Evolutionary conservation across 1,284 basidiomycete genomes (phyloP).

Genomic region (Leucoagaricus sp.): DNA sequence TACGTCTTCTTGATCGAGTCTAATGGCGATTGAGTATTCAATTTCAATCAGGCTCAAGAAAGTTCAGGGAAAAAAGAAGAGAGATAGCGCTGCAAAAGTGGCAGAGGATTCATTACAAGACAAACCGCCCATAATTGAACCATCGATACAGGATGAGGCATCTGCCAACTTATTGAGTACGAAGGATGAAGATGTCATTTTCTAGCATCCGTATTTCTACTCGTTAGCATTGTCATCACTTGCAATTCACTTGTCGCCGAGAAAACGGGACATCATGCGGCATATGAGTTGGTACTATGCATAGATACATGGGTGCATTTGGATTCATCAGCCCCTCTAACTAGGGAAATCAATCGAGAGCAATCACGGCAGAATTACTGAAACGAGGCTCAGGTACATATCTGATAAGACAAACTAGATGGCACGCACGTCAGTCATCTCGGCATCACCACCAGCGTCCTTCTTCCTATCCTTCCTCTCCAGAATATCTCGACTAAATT

Average conservation of each 20-base stretch:
- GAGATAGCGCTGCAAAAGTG: slow-evolving; percentile 63
- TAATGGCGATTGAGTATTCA: slow-evolving; percentile 11
- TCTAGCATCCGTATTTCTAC: slow-evolving; percentile 44
- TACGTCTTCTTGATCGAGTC: slow-evolving; percentile 23
- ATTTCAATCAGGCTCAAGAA: slow-evolving; percentile 76
- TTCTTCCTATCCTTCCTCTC: slow-evolving; percentile 82
- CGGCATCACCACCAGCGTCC: slow-evolving; percentile 54
- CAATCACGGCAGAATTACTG: slow-evolving; percentile 18
- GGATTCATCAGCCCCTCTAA: slow-evolving; percentile 20
- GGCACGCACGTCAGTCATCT: slow-evolving; percentile 73
- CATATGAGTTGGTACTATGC: slow-evolving; percentile 41
- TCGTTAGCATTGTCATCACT: slow-evolving; percentile 5
- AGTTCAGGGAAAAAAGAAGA: slow-evolving; percentile 97
- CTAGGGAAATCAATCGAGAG: neutral
- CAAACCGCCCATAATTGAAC: slow-evolving; percentile 24
- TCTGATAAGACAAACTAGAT: slow-evolving; percentile 20
- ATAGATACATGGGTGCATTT: slow-evolving; percentile 42
- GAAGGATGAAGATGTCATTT: slow-evolving; percentile 92
- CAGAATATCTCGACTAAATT: slow-evolving; percentile 70
- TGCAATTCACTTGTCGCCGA: neutral
- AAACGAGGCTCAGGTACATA: slow-evolving; percentile 20
- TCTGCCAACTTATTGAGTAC: slow-evolving; percentile 70
- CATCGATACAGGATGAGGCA: slow-evolving; percentile 31
- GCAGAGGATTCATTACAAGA: slow-evolving; percentile 23
- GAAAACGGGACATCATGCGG: slow-evolving; percentile 32